phyloP scores from a whole-genome alignment of 2,329 filamentous ascomycete genomes.

The Nakataea oryzae region DNA sequence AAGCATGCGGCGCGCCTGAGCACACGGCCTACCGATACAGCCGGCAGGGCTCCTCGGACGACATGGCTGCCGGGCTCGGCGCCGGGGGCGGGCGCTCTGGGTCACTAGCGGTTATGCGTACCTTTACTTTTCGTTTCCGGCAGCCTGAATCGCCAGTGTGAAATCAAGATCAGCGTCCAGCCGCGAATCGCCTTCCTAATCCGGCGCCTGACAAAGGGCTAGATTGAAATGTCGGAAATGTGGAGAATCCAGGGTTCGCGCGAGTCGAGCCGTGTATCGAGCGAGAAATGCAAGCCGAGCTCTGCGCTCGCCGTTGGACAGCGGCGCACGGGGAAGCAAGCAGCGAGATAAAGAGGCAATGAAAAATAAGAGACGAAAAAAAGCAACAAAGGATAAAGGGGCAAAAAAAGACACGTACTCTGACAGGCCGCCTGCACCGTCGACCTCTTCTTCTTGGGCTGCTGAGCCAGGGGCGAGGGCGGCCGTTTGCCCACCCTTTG shows the following conservation, averaged over 20 bases:
- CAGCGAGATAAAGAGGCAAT: too few species aligned
- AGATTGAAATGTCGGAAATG: neutral
- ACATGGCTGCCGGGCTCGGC: too few species aligned
- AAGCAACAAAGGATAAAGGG: neutral
- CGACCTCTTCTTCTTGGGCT: slow-evolving; percentile 1
- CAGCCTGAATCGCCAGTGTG: neutral
- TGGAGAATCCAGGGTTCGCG: neutral
- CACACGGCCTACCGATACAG: neutral
- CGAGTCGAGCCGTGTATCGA: neutral
- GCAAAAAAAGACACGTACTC: slow-evolving; percentile 2
- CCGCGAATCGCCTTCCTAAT: neutral
- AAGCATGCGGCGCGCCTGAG: neutral
- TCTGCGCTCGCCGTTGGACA: neutral
- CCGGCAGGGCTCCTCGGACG: neutral
- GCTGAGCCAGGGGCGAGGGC: neutral
- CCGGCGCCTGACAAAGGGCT: neutral
- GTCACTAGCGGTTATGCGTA: neutral
- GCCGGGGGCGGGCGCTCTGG: neutral
- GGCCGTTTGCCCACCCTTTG: neutral
- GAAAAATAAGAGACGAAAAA: neutral
- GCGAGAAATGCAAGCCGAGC: neutral
- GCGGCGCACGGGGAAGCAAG: neutral
- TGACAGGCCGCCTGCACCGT: slow-evolving; percentile 3
- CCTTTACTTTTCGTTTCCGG: slow-evolving; percentile 6
- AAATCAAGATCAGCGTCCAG: neutral